phyloP scores from a whole-genome alignment of 2,329 filamentous ascomycete genomes.

The Venturia asperata region DNA sequence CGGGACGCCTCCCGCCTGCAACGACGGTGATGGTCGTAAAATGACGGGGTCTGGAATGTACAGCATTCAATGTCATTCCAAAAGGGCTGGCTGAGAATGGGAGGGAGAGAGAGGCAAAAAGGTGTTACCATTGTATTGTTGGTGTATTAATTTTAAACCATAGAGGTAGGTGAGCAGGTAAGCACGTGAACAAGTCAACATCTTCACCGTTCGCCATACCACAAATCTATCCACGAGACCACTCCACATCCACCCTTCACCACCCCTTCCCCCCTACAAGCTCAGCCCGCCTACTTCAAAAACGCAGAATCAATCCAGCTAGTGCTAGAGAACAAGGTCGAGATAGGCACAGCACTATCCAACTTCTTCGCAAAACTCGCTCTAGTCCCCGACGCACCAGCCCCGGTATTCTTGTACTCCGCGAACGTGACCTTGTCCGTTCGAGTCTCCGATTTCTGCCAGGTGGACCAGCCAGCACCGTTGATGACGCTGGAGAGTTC shows the following conservation, averaged over 20 bases:
- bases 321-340: not conserved
- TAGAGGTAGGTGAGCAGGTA: too few relatives aligned
- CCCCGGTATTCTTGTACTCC: conserved; percentile 54
- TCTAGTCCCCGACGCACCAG: conserved; percentile 47
- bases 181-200: too few relatives aligned
- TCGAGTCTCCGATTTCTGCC: conserved; percentile 44
- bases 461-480: conserved; percentile 50
- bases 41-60: too few relatives aligned
- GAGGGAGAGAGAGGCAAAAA: too few relatives aligned
- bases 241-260: not conserved
- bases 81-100: too few relatives aligned
- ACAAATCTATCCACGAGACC: too few relatives aligned
- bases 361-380: conserved; percentile 42
- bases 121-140: too few relatives aligned
- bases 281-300: not conserved
- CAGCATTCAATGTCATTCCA: too few relatives aligned
- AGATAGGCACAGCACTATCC: conserved; percentile 37
- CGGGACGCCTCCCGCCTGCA: not conserved
- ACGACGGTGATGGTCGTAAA: too few relatives aligned
- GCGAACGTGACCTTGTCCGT: conserved; percentile 49
- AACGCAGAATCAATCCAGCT: not conserved
- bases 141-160: too few relatives aligned
- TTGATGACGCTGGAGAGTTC: conserved; percentile 51
- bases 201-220: too few relatives aligned
- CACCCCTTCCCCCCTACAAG: too few relatives aligned